Base-by-base conservation (phyloP, 352 stramenopile species). In the Lagenidium sp. region DNA sequence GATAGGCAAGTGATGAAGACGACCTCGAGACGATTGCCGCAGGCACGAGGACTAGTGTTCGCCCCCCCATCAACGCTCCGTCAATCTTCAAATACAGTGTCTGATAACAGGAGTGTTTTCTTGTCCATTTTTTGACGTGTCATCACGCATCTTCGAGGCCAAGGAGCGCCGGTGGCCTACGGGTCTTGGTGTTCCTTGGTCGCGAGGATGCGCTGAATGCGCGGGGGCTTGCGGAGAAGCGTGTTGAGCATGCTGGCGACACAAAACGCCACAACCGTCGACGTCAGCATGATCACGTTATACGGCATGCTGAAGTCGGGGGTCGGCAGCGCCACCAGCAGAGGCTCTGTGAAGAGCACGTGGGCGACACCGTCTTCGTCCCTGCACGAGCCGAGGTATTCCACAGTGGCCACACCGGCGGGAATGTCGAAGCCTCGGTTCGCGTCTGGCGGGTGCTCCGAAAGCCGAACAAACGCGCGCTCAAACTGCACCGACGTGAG, bases 241-340 rank as follows among this genome's bases (percentile, higher is more conserved):
- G 78, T 70, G 35, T 90, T 92, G 35, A 95, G 67, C 60, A 90
- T 82, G 11, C 68, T 85, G n/a, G 78, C 82, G 18, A 86, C 65
- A 34, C 88, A 83, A 58, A 92, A 94, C 37, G 74, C 78, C 12
- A 94, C 63, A 41, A 94, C 69, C n/a, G 83, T 93, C 29, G 77
- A 92, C 15, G 82, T 93, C 65, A 95, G 81, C 23, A 74, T 90
- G 50, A 95, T 95, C 11, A 95, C 82, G 40, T 94, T 94, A 61
- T 91, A 95, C 43, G 82, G 82, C 82, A 95, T 94, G 47, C 78
- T 93, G 45, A 94, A 93, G 57, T 95, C 83, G 12, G 83, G 83
- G 24, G 78, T 89, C 15, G 83, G 82, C 41, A 95, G 56, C 28
- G 68, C 65, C 18, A 95, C 73, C 1, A 94, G 65, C 43, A 95